A percentile compares a stretch with the other conserved stretches of the same genome.
Conservation (phyloP, 192 early-diverging fungal species). For the Cladochytrium replicatum region DNA sequence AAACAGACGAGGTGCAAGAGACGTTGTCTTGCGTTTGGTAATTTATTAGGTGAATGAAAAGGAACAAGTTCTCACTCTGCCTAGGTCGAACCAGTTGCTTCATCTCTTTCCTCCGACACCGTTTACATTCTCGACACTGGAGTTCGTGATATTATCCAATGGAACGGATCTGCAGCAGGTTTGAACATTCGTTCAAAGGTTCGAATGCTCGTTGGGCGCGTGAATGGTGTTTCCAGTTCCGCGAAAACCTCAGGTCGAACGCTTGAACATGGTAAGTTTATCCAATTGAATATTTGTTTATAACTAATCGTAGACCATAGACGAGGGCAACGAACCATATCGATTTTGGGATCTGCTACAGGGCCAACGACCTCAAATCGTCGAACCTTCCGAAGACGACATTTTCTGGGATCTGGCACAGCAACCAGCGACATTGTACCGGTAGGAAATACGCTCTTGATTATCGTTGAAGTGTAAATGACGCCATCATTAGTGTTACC, state of each 20-base stretch:
- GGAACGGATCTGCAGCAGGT: slow-evolving; percentile 28
- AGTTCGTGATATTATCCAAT: slow-evolving; percentile 29
- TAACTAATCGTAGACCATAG: slow-evolving; percentile 1
- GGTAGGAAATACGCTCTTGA: slow-evolving; percentile 5
- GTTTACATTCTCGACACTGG: slow-evolving; percentile 39
- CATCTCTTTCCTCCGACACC: slow-evolving; percentile 8
- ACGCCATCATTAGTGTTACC: slow-evolving; percentile 10
- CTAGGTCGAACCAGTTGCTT: slow-evolving; percentile 11
- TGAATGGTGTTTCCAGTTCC: slow-evolving; percentile 11
- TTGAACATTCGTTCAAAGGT: slow-evolving; percentile 23
- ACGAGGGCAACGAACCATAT: slow-evolving; percentile 16
- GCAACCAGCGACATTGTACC: slow-evolving; percentile 11
- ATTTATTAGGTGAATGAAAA: neutral
- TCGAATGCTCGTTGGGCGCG: slow-evolving; percentile 25
- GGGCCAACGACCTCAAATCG: slow-evolving; percentile 6
- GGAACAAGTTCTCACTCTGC: neutral
- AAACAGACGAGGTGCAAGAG: slow-evolving; percentile 15
- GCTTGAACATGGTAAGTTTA: slow-evolving; percentile 20
- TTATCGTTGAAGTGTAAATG: neutral
- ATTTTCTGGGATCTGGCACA: slow-evolving; percentile 4
- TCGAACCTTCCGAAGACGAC: slow-evolving; percentile 7
- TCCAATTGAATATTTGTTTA: slow-evolving; percentile 23
- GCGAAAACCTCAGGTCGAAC: slow-evolving; percentile 9
- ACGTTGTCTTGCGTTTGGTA: slow-evolving; percentile 24
- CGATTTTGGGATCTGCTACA: slow-evolving; percentile 23